Base-by-base conservation (phyloP, 495 filamentous ascomycete genomes). In the Podospora pseudoanserina region DNA sequence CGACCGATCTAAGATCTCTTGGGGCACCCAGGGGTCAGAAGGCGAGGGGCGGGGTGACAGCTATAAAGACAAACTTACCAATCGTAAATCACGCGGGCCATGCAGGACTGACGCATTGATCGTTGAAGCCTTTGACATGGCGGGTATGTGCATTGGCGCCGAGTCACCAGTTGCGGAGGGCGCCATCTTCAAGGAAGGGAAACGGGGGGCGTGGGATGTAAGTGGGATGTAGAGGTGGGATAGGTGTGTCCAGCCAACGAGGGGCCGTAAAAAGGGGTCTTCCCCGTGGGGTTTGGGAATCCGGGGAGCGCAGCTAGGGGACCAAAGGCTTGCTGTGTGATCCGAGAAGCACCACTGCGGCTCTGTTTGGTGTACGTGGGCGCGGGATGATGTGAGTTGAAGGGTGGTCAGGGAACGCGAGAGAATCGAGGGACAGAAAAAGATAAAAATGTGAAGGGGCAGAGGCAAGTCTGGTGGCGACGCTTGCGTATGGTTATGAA, bases 101-200 rank as follows among this genome's bases (percentile, higher is more conserved):
- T 85, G 79, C 62, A 86, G 73, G 58, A 86, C 84, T 23, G 82
- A 85, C 53, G 84, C 84, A 73, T 71, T 80, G 69, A 84, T 75
- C 71, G 78, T 76, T 65, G 80, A 79, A 65, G 73, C 67, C 72
- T 81, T 81, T 28, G 80, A 78, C 67, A 71, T 69, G 53, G 75
- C 73, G 73, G 80, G 76, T 73, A 81, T 69, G 68, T 82, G 80
- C 77, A 82, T 79, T 74, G 79, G 79, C 69, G 75, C 70, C 67
- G 70, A 65, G 70, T 82, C 79, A 69, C 65, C 71, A 70, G 76
- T 77, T 66, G 81, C 81, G 65, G 79, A 78, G 71, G 81, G 81
- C 66, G 80, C 80, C 81, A 83, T 83, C 70, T 72, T 76, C 69
- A 75, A 73, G 69, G 73, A 75, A 73, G 69, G 73, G 76, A 77